Evolutionary conservation across 1,284 basidiomycete genomes (phyloP).

Genomic region (Exobasidium cylindrosporum): DNA sequence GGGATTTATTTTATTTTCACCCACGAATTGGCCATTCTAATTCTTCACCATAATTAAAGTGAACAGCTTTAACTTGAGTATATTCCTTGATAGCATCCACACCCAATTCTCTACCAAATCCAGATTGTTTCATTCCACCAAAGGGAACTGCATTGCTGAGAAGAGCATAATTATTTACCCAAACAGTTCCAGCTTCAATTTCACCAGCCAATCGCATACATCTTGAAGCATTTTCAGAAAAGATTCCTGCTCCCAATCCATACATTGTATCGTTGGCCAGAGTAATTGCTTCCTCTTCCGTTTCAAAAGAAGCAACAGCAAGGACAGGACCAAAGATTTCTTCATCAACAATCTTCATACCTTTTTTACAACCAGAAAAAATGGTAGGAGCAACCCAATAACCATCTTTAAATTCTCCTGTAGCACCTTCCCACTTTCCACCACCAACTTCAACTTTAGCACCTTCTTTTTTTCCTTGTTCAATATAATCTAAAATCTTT

Average conservation of each 20-base stretch:
- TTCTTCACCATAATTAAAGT: constrained; percentile 80
- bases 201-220: constrained; percentile 24
- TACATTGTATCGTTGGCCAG: constrained; percentile 33
- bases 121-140: constrained; percentile 83
- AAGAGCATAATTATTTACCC: constrained; percentile 31
- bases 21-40: constrained; percentile 65
- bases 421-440: constrained; percentile 18
- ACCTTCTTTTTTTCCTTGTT: constrained; percentile 24
- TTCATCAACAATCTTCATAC: constrained; percentile 36
- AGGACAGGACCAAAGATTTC: constrained; percentile 48
- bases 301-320: constrained; percentile 34
- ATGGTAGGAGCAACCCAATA: constrained; percentile 45
- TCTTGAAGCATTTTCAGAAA: constrained; percentile 27
- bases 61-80: constrained; percentile 78
- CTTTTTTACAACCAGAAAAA: constrained; percentile 27
- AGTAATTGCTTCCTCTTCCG: constrained; percentile 30
- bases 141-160: constrained; percentile 66
- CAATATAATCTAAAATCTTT: constrained; percentile 26
- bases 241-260: constrained; percentile 36
- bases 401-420: constrained; percentile 14
- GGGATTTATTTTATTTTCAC: too few relatives aligned
- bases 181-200: constrained; percentile 36
- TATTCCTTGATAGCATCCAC: constrained; percentile 80
- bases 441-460: constrained; percentile 22
- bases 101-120: constrained; percentile 79